Base-by-base conservation (phyloP, 345 rosid genomes). In the Hibiscus tridactylites region DNA sequence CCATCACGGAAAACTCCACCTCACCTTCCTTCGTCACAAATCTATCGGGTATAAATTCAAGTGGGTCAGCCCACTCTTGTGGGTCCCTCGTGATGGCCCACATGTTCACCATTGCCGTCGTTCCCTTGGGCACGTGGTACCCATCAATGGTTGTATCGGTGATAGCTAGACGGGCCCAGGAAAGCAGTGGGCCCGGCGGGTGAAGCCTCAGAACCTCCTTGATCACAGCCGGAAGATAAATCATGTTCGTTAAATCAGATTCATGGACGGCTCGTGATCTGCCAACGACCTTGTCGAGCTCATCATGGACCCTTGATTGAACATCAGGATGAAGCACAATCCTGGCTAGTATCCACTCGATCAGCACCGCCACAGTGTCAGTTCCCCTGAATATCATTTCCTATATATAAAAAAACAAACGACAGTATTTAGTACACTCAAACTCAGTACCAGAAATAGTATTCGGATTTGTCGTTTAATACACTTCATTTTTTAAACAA, bases 71-170 rank as follows among this genome's bases (percentile, higher is more conserved):
- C 98, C 98, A 92, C 62, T 80, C 82, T 3, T 82, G 71, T 12
- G 89, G 90, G 83, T 92, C 98, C 84, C 93, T 77, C 3, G 87
- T 73, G 21, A 92, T 89, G 82, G 98, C 98, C 98, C 98, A 92
- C 98, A 92, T 92, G 79, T 92, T 92, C 66, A 92, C 97, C 95
- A 90, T 90, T 2, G 97, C 95, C 0, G 95, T 92, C 79, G 98
- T 92, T 77, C 98, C 93, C n/a, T 46, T 37, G 1, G 98, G 97
- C 83, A 92, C 90, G 83, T 80, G 80, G 81, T 85, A 73, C 60
- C 96, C 96, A 70, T 86, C 97, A 24, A 89, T 77, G n/a, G 78
- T 78, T 61, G 97, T 83, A 79, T 90, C 93, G 2, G 89, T 79
- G 77, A 83, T 88, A 73, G 98, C 89, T 42, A 90, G 78, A 4